phyloP scores from a whole-genome alignment of 2,329 filamentous ascomycete genomes.

The Fusarium sp. region DNA sequence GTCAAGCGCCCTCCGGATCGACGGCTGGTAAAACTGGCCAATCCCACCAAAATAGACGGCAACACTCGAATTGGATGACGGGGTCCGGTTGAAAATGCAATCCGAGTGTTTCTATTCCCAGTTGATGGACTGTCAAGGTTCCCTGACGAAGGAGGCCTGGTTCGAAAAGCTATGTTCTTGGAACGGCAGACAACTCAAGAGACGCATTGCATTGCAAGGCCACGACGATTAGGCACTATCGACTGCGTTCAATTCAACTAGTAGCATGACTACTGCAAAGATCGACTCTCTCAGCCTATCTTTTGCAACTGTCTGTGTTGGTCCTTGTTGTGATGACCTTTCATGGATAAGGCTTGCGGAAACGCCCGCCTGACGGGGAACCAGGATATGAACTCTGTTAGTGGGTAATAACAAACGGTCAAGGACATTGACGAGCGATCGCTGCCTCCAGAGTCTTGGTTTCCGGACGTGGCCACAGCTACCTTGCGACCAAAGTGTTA shows the following conservation, averaged over 20 bases:
- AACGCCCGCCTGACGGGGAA: slow-evolving; percentile 20
- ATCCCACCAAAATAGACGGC: neutral
- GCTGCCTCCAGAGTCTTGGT: slow-evolving; percentile 14
- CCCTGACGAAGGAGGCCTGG: neutral
- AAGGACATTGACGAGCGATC: slow-evolving; percentile 1
- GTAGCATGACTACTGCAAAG: neutral
- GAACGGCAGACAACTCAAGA: neutral
- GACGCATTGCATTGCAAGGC: neutral
- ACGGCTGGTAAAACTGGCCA: neutral
- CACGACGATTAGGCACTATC: neutral
- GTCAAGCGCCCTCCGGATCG: neutral
- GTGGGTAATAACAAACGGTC: neutral
- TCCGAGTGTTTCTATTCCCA: neutral
- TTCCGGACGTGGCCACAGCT: neutral
- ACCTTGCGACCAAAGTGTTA: neutral
- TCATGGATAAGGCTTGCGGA: slow-evolving; percentile 19
- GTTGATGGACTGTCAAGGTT: neutral
- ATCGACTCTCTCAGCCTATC: neutral
- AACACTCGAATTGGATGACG: neutral
- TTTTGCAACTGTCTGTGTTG: slow-evolving; percentile 1
- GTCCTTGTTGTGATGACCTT: slow-evolving; percentile 6
- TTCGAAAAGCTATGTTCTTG: neutral
- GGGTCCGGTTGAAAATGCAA: neutral
- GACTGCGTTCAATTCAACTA: neutral
- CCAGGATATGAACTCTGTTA: slow-evolving; percentile 5